Conservation (phyloP, 208 protist species). For the Trypanosoma lewisi region DNA sequence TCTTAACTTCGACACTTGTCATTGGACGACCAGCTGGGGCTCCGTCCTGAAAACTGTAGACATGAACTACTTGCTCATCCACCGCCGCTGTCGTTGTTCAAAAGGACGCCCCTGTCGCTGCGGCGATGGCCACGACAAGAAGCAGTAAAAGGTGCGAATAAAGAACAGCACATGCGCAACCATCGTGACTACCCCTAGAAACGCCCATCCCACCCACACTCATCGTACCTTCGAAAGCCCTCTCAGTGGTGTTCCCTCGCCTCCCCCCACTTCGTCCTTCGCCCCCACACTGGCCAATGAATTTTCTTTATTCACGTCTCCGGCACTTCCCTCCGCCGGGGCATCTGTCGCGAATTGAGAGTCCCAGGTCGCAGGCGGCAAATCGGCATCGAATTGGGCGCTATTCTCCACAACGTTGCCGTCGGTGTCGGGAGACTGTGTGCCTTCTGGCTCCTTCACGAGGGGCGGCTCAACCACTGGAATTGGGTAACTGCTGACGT, state of each 20-base stretch:
- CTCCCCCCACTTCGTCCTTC: too few relatives aligned
- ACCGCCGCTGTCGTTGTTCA: neutral
- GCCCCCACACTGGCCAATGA: too few relatives aligned
- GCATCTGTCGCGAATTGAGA: too few relatives aligned
- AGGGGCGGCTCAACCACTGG: neutral
- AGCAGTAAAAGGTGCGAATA: neutral
- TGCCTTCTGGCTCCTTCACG: neutral
- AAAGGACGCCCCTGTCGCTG: neutral
- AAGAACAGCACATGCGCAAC: neutral
- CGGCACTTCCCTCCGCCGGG: too few relatives aligned
- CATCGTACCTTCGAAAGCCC: too few relatives aligned
- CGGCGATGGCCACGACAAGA: neutral
- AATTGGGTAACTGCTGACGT: neutral
- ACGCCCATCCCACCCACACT: neutral
- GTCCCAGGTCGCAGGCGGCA: neutral
- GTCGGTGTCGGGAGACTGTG: too few relatives aligned
- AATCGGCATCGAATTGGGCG: neutral
- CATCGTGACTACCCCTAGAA: neutral
- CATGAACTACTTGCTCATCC: too few relatives aligned
- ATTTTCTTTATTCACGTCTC: too few relatives aligned
- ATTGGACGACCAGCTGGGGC: too few relatives aligned
- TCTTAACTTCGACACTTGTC: too few relatives aligned
- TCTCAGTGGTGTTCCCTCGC: too few relatives aligned
- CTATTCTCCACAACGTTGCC: neutral
- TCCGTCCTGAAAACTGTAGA: too few relatives aligned